phyloP scores from a whole-genome alignment of 1,139 yeast species.

The Entelexis paramagnoliae region DNA sequence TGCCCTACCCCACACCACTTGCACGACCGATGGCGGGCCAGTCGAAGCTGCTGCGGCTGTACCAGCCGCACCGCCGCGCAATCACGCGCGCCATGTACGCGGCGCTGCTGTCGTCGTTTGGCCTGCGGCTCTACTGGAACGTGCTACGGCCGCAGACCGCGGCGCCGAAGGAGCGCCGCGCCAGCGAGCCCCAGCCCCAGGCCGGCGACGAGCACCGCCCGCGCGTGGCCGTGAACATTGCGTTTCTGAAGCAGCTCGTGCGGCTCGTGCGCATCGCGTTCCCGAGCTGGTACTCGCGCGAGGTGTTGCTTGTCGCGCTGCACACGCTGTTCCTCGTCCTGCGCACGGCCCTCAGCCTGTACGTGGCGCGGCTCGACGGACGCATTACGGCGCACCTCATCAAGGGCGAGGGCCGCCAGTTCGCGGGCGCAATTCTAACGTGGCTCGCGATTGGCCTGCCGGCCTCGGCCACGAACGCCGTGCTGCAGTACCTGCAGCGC shows the following conservation, averaged over 20 bases:
- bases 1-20: slow-evolving; percentile 7
- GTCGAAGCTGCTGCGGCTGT: slow-evolving; percentile 4
- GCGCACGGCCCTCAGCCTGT: slow-evolving; percentile 66
- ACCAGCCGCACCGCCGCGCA: slow-evolving; percentile 13
- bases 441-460: slow-evolving; percentile 89
- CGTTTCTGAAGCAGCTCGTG: slow-evolving; percentile 28
- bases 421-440: slow-evolving; percentile 51
- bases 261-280: slow-evolving; percentile 31
- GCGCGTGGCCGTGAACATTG: slow-evolving; percentile 31
- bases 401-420: slow-evolving; percentile 54
- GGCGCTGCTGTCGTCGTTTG: slow-evolving; percentile 17
- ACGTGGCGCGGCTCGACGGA: slow-evolving; percentile 84
- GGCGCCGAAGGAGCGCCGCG: background rate
- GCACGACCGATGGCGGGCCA: background rate
- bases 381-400: slow-evolving; percentile 73
- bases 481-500: slow-evolving; percentile 61
- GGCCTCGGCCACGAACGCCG: slow-evolving; percentile 68
- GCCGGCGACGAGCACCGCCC: background rate
- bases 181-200: background rate
- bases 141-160: background rate
- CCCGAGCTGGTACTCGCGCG: slow-evolving; percentile 31
- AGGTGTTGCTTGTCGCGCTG: slow-evolving; percentile 37
- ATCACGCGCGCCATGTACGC: slow-evolving; percentile 17
- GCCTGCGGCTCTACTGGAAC: slow-evolving; percentile 15
- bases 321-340: slow-evolving; percentile 56